phyloP scores from a whole-genome alignment of 2,329 filamentous ascomycete genomes.

The Aspergillus uvarum region DNA sequence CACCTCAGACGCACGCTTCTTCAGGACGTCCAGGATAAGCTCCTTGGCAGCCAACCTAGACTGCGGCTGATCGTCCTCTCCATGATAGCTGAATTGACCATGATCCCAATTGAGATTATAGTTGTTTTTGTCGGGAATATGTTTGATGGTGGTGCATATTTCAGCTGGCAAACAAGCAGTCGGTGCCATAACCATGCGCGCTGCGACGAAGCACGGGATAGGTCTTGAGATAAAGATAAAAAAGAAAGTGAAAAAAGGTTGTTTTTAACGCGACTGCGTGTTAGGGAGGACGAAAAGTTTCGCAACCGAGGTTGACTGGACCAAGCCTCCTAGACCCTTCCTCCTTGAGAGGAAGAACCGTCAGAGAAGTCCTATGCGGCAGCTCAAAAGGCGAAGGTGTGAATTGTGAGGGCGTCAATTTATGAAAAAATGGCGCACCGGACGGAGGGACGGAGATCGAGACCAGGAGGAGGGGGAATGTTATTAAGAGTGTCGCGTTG shows the following conservation, averaged over 20 bases:
- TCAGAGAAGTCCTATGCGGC: conserved; percentile 99
- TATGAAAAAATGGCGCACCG: conserved; percentile 40
- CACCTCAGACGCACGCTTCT: conserved; percentile 78
- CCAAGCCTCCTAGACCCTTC: conserved; percentile 99
- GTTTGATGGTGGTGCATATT: conserved; percentile 39
- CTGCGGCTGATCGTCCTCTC: conserved; percentile 44
- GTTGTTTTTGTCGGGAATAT: conserved; percentile 34
- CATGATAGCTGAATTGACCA: conserved; percentile 44
- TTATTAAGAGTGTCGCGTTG: conserved; percentile 49
- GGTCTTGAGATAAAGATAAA: conserved; percentile 16
- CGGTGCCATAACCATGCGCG: conserved; percentile 68
- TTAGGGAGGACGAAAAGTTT: conserved; percentile 96
- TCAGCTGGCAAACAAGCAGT: conserved; percentile 60
- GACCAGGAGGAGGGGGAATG: conserved; percentile 45
- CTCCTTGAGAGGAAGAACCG: conserved; percentile 99
- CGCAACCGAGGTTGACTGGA: conserved; percentile 85
- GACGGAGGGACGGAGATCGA: conserved; percentile 29
- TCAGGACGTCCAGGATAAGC: conserved; percentile 82
- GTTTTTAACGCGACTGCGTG: conserved; percentile 43
- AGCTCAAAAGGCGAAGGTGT: conserved; percentile 73
- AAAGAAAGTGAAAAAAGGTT: conserved; percentile 16
- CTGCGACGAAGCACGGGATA: conserved; percentile 31
- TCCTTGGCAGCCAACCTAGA: conserved; percentile 63
- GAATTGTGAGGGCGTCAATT: conserved; percentile 44
- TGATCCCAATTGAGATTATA: conserved; percentile 28